Evolutionary conservation across 1,284 basidiomycete species (phyloP), one percentile per base, ranked within the genome.

Genomic region (Sparassis latifolia): DNA sequence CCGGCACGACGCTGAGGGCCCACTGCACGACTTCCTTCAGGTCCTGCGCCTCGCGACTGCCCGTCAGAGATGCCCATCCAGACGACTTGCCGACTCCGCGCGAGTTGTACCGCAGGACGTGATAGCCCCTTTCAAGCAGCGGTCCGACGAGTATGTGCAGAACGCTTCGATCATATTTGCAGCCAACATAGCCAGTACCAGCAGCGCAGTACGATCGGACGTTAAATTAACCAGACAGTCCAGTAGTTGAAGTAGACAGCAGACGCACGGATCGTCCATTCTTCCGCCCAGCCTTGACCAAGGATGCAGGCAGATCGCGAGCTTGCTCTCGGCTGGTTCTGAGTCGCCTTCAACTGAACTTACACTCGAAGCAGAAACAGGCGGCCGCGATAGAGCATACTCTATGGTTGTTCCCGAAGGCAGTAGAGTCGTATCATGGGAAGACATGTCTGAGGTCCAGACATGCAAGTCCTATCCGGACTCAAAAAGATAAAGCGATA

Each of bases 251-350:
- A 42, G 7, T 42, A 42, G 40, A 7, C 40, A 9, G 27, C 28
- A 35, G 41, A 75, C 86, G 62, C 63, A 89, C 88, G 82, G 77
- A 60, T 90, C 87, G 55, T 79, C 64, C 79, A 84, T 86, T 49
- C 68, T 72, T 3, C 88, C 88, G 3, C 88, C 87, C 0, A 90
- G 72, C 75, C 86, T 81, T 12, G 84, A 84, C 86, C 86, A 90
- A 6, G 88, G 88, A 59, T 90, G 87, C 10, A 87, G 68, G 54
- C 81, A 82, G 10, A 90, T 66, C 1, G 49, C 49, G 27, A 50
- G 49, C 39, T 45, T 52, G 28, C 30, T 38, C 4, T 28, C 33
- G 35, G 35, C 12, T 6, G 35, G 35, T 37, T 37, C 7, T 12
- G 35, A 37, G 35, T 37, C 20, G 20, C 20, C 20, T 20, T 20